These are phyloP conservation scores for Gracilaria domingensis DNA, from an alignment of 23 red algal species.

Conservation along the genomic window DNA sequence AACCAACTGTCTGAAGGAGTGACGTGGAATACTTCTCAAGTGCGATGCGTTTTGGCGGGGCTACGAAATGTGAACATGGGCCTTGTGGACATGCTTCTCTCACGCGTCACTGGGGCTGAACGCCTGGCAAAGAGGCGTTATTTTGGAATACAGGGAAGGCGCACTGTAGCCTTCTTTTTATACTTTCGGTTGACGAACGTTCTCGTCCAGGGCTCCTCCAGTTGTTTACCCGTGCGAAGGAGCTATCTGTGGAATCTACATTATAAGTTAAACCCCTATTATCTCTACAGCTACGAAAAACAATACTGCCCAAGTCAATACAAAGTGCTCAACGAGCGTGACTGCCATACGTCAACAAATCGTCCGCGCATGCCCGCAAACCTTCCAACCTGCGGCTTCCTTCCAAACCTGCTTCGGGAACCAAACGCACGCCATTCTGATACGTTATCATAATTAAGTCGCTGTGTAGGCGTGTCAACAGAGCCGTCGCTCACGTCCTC, in stretches of 20 bases:
- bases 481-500: background rate
- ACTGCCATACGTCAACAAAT: background rate
- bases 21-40: no score
- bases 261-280: no score
- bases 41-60: background rate
- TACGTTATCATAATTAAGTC: background rate
- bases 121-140: background rate
- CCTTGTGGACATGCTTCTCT: background rate
- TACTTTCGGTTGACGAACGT: background rate
- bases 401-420: background rate
- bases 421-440: background rate
- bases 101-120: background rate
- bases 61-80: background rate
- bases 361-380: background rate
- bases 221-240: background rate
- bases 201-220: background rate
- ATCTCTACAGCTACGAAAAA: background rate
- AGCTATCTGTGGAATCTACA: background rate
- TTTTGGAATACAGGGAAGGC: background rate
- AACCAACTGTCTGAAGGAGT: background rate
- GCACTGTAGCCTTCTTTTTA: background rate
- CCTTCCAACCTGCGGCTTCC: background rate
- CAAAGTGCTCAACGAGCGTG: constrained; percentile 2
- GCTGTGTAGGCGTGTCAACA: background rate
- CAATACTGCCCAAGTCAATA: background rate